phyloP scores from a whole-genome alignment of 768 basidiomycete species.

The Xerocomellus amylosporus region DNA sequence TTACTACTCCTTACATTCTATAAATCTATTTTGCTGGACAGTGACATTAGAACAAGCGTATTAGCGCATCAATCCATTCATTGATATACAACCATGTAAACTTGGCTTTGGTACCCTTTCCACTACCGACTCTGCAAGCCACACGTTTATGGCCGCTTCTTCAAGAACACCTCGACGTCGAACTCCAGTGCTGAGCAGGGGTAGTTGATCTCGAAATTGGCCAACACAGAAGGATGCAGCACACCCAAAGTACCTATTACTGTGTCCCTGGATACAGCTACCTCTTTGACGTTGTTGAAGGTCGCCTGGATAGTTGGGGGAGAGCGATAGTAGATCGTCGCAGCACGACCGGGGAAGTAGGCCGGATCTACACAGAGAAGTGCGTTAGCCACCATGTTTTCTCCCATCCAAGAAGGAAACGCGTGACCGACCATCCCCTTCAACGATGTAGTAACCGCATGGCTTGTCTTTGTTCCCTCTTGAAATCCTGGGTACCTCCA shows the following conservation, averaged over 20 bases:
- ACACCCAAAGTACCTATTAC: conserved; percentile 90
- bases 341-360: conserved; percentile 94
- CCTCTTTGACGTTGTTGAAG: conserved; percentile 46
- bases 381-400: conserved; percentile 2
- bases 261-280: conserved; percentile 51
- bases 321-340: conserved; percentile 84
- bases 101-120: background rate
- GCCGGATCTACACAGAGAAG: conserved; percentile 62
- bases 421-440: conserved; percentile 66
- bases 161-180: conserved; percentile 91
- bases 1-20: conserved; percentile 8
- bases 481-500: conserved; percentile 82
- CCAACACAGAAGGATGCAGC: conserved; percentile 86
- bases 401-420: background rate
- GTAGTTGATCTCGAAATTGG: conserved; percentile 91
- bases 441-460: conserved; percentile 90
- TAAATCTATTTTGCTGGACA: conserved; percentile 5
- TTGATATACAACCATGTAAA: conserved; percentile 3
- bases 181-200: conserved; percentile 96
- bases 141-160: conserved; percentile 35
- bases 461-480: conserved; percentile 51
- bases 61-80: background rate
- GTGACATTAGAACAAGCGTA: background rate
- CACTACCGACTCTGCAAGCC: conserved; percentile 1
- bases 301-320: conserved; percentile 29